phyloP scores from a whole-genome alignment of 179 eudicot species.

The Drosera spatulata region DNA sequence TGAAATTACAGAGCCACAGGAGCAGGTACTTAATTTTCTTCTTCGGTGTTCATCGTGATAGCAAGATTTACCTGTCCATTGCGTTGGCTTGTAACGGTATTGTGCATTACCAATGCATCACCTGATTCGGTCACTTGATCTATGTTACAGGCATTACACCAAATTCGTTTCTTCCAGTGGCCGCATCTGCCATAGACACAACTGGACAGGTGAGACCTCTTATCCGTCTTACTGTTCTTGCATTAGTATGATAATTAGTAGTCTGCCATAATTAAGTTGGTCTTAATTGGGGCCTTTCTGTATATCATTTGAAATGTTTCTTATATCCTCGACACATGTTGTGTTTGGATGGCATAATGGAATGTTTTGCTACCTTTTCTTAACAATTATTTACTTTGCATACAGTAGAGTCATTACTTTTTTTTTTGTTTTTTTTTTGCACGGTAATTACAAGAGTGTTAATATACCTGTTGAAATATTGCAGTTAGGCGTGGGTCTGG shows the following conservation, averaged over 20 bases:
- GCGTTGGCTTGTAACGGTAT: too few species aligned
- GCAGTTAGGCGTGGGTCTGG: slow-evolving; percentile 52
- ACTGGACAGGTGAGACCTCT: slow-evolving; percentile 62
- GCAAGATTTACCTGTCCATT: not conserved
- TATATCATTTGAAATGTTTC: too few species aligned
- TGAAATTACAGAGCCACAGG: slow-evolving; percentile 90
- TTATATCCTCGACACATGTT: too few species aligned
- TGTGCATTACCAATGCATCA: not conserved
- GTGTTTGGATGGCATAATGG: too few species aligned
- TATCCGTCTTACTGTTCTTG: too few species aligned
- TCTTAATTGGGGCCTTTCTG: not conserved
- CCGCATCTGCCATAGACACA: slow-evolving; percentile 90
- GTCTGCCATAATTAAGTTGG: too few species aligned
- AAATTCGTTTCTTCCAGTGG: slow-evolving; percentile 86
- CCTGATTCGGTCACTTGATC: slow-evolving; percentile 3
- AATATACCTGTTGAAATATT: not conserved
- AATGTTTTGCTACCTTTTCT: too few species aligned
- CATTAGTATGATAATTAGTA: too few species aligned
- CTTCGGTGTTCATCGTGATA: not conserved
- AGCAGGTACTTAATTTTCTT: slow-evolving; percentile 50
- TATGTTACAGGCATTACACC: slow-evolving; percentile 78
- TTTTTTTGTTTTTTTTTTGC: too few species aligned
- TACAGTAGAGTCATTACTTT: too few species aligned
- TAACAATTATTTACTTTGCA: too few species aligned
- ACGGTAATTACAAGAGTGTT: not conserved